Evolutionary conservation across 176 grass and related monocot genomes (phyloP), one percentile per base, ranked within the genome.

Genomic region (Musa itinerans): DNA sequence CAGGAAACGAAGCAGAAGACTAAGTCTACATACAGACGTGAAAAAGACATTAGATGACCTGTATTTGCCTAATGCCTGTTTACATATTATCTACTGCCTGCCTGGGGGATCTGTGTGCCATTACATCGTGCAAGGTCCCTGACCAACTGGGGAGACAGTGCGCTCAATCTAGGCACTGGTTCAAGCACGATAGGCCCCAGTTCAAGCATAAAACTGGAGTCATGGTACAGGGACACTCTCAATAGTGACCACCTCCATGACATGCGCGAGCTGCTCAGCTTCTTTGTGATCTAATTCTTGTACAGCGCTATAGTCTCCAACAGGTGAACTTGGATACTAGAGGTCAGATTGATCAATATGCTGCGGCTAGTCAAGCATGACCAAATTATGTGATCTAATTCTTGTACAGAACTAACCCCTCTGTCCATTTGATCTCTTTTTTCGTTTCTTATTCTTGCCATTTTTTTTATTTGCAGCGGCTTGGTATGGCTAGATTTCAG

Each of bases 41-140:
- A 81, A 79, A 93, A 75, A 85, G 89, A 96, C 20, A 63, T 53
- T 62, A 89, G 87, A 71, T 96, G 81, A 92, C 65, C 63, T 69
- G 15, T 64, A 25, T 61, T 69, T 52, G 52, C 29, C 25, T 59
- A 84, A 59, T 10, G 14, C 73, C 11, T 2, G 65, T 2, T 27
- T 80, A 11, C 74, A 65, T 53, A 69, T 87, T 43, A 77, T 57
- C 78, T 80, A 48, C 79, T 51, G 23, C 26, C 27, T 53, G 25
- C 25, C 8, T 14, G 78, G 83, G 51, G 52, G 34, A 80, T 5
- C 34, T 26, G 50, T 73, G 52, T 73, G 51, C 9, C 9, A 49
- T 71, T 29, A 58, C 72, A 81, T 8, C 74, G 34, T 80, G 74
- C 78, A 89, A 53, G 51, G 61, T 21, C 22, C 61, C 61, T 64